Percentiles rank a stretch among this genome's conserved stretches.
Evolutionary conservation across 2,329 filamentous ascomycete species (phyloP).

Genomic region (Fusarium sp.): DNA sequence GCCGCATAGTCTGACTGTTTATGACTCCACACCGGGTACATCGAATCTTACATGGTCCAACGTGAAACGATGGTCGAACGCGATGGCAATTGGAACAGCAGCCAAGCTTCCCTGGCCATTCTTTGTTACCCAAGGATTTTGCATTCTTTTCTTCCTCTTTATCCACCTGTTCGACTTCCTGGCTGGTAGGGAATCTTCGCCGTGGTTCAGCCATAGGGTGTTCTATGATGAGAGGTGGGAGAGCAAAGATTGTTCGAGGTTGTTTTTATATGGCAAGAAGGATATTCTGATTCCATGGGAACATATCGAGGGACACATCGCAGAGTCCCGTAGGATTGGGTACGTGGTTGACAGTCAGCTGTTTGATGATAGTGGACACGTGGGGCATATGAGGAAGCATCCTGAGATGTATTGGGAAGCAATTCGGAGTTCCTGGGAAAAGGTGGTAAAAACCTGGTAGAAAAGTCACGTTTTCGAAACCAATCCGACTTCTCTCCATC

Average conservation of each 20-base stretch:
- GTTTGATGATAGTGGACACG: slow-evolving; percentile 13
- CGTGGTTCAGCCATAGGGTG: slow-evolving; percentile 4
- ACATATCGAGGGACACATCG: slow-evolving; percentile 10
- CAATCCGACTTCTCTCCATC: no score
- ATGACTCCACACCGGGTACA: slow-evolving; percentile 2
- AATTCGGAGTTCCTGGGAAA: background rate
- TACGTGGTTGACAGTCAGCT: background rate
- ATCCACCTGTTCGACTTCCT: slow-evolving; percentile 8
- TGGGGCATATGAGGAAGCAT: slow-evolving; percentile 9
- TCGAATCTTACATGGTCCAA: background rate
- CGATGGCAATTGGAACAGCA: slow-evolving; percentile 3
- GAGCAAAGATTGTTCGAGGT: background rate
- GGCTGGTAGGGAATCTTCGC: background rate
- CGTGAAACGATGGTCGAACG: slow-evolving; percentile 11
- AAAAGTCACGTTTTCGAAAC: no score
- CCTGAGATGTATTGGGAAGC: background rate
- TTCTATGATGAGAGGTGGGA: slow-evolving; percentile 14
- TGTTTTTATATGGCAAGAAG: slow-evolving; percentile 10
- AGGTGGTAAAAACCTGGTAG: background rate
- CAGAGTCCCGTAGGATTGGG: fast-evolving
- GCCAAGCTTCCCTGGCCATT: slow-evolving; percentile 2
- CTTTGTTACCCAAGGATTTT: background rate
- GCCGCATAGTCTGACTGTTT: background rate
- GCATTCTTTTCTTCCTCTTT: background rate
- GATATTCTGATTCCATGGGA: slow-evolving; percentile 8